phyloP scores from a whole-genome alignment of 345 rosid genomes.

The Triadica sebifera region DNA sequence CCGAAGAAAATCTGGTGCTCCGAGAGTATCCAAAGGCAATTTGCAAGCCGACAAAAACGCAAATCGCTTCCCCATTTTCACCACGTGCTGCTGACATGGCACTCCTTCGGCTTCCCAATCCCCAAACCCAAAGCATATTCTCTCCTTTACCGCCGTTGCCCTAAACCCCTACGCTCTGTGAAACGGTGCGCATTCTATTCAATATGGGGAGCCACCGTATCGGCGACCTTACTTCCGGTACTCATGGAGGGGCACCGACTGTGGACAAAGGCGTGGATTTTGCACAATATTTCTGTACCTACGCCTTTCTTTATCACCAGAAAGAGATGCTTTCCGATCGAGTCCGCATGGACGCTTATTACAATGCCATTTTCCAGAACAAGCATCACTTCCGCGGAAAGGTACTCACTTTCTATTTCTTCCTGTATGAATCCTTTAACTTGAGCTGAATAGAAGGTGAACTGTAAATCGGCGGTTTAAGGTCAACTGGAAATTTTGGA shows the following conservation, averaged over 20 bases:
- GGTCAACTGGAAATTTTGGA: too few relatives aligned
- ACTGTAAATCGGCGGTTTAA: too few relatives aligned
- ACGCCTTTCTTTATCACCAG: constrained; percentile 90
- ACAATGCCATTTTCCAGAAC: constrained; percentile 68
- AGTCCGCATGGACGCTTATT: constrained; percentile 98
- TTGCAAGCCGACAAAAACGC: too few relatives aligned
- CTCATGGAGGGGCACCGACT: constrained; percentile 23
- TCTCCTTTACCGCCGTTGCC: neutral
- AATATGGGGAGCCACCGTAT: constrained; percentile 53
- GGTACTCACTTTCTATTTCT: constrained; percentile 30
- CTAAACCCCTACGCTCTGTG: constrained; percentile 2
- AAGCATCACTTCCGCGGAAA: constrained; percentile 80
- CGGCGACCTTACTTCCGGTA: constrained; percentile 34
- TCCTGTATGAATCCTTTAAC: too few relatives aligned
- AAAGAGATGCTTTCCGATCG: constrained; percentile 97
- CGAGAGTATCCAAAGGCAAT: too few relatives aligned
- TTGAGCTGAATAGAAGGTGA: too few relatives aligned
- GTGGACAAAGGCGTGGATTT: constrained; percentile 91
- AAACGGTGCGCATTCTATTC: constrained; percentile 1
- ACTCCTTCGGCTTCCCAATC: too few relatives aligned
- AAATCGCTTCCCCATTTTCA: too few relatives aligned
- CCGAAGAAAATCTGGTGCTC: too few relatives aligned
- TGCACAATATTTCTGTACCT: constrained; percentile 87
- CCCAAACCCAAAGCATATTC: neutral
- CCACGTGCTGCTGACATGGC: neutral